A percentile compares a stretch with the other conserved stretches of the same genome.
These are phyloP conservation scores for Rhododendron molle DNA, from an alignment of 148 eudicot genomes.

Conservation along the genomic window DNA sequence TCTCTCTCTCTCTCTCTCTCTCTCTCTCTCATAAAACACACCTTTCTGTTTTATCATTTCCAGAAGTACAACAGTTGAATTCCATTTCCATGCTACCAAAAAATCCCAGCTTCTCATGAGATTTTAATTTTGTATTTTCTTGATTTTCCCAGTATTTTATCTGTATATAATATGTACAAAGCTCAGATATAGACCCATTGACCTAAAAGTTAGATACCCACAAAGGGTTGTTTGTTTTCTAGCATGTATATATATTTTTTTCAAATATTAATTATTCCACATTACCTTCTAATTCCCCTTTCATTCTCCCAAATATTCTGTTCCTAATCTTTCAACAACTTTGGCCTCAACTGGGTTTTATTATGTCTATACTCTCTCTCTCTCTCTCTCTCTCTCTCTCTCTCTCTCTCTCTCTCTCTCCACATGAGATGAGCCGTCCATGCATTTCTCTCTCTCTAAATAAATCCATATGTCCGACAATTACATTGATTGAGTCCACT, in stretches of 20 bases:
- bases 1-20: slow-evolving; percentile 22
- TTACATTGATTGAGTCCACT: slow-evolving; percentile 32
- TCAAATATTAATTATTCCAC: slow-evolving; percentile 22
- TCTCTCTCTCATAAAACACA: slow-evolving; percentile 10
- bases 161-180: background rate
- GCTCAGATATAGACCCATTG: slow-evolving; percentile 20
- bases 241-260: background rate
- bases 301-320: slow-evolving; percentile 54
- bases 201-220: slow-evolving; percentile 22
- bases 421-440: slow-evolving; percentile 24
- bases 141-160: background rate
- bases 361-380: slow-evolving; percentile 28
- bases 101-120: background rate
- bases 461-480: background rate
- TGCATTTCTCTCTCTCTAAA: background rate
- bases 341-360: slow-evolving; percentile 48
- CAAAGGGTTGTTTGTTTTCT: slow-evolving; percentile 31
- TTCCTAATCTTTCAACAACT: slow-evolving; percentile 48
- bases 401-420: background rate
- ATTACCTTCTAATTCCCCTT: slow-evolving; percentile 55
- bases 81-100: slow-evolving; percentile 19
- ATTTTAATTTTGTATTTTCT: background rate
- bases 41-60: background rate
- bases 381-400: background rate
- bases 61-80: slow-evolving; percentile 5